Percentiles rank a stretch among this genome's conserved stretches.
Conservation (phyloP, 345 rosid species). For the Passiflora organensis region DNA sequence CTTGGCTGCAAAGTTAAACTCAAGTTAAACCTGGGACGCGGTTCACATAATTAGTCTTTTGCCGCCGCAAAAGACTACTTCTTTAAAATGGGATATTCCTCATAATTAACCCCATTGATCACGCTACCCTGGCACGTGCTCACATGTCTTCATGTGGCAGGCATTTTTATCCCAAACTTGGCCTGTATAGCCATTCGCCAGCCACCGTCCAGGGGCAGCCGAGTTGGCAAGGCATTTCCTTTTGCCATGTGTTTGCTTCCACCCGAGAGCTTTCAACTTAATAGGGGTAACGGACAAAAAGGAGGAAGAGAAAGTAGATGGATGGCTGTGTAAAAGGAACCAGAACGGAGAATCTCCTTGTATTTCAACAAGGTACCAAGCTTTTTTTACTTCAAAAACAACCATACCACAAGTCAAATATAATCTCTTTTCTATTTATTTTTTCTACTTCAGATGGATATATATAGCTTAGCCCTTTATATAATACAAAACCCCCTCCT, state of each 20-base stretch:
- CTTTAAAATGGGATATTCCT: neutral
- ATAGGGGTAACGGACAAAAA: neutral
- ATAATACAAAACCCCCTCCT: no score
- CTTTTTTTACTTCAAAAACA: constrained; percentile 16
- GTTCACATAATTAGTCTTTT: constrained; percentile 1
- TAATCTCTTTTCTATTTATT: no score
- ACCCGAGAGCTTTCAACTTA: no score
- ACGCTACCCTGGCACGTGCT: constrained; percentile 34
- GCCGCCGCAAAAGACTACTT: constrained; percentile 18
- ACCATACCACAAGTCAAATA: constrained; percentile 3
- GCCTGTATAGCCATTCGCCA: neutral
- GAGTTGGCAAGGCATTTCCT: constrained; percentile 14
- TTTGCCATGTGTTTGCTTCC: constrained; percentile 32
- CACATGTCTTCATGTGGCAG: constrained; percentile 40
- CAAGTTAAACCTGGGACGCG: constrained; percentile 5
- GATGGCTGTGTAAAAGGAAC: constrained; percentile 10
- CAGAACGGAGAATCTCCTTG: neutral
- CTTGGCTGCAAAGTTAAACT: neutral
- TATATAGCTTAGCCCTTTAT: neutral
- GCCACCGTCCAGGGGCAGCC: constrained; percentile 35
- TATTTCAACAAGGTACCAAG: no score
- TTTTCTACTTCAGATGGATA: neutral
- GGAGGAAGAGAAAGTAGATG: neutral
- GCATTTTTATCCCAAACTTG: constrained; percentile 9
- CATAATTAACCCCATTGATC: constrained; percentile 14